phyloP scores from a whole-genome alignment of 768 basidiomycete genomes.

The Pseudohyphozyma bogoriensis region DNA sequence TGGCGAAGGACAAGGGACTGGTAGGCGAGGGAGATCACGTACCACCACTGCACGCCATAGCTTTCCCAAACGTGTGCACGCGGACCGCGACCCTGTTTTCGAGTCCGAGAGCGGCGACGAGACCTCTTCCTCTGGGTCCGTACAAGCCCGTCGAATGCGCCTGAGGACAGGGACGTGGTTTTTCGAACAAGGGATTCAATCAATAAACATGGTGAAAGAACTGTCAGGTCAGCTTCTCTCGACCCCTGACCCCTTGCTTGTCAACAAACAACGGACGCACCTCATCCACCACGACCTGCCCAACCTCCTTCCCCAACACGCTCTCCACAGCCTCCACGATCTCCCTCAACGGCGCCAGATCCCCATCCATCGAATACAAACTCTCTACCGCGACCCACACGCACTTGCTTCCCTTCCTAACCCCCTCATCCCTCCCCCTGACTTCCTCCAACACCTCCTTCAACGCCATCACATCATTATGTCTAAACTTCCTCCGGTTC shows the following conservation, averaged over 20 bases:
- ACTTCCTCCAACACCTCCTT: constrained; percentile 40
- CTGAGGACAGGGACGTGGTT: constrained; percentile 1
- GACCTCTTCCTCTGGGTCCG: constrained; percentile 63
- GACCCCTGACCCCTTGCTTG: too few relatives aligned
- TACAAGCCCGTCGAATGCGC: constrained; percentile 90
- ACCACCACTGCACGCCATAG: constrained; percentile 77
- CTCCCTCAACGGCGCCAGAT: constrained; percentile 60
- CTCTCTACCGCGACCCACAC: constrained; percentile 79
- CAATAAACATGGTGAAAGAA: background rate
- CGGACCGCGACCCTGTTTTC: constrained; percentile 61
- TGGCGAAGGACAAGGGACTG: too few relatives aligned
- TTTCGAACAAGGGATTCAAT: background rate
- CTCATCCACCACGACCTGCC: constrained; percentile 69
- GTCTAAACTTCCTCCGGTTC: constrained; percentile 51
- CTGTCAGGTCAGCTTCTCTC: too few relatives aligned
- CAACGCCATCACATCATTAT: constrained; percentile 54
- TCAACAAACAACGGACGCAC: constrained; percentile 5
- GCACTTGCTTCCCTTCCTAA: constrained; percentile 36
- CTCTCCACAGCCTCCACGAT: constrained; percentile 55
- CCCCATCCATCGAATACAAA: constrained; percentile 94
- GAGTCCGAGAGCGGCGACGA: constrained; percentile 60
- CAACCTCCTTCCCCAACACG: constrained; percentile 52
- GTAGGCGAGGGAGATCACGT: constrained; percentile 30
- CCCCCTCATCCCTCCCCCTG: constrained; percentile 34
- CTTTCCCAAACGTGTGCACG: constrained; percentile 89